Conservation (phyloP, 129 eudicot genomes). For the Lactuca sativa region DNA sequence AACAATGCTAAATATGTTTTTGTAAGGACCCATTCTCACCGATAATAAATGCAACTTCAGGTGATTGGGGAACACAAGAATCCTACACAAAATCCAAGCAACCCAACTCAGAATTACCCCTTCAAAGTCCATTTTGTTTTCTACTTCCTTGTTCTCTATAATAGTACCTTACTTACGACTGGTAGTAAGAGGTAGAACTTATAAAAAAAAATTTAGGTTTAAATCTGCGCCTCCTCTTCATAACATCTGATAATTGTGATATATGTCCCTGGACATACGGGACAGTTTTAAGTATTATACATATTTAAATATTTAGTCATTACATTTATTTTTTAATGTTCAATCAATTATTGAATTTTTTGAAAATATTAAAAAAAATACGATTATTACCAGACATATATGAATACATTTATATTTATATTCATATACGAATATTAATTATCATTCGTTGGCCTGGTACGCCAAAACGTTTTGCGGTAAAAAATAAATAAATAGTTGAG, state of each 20-base stretch:
- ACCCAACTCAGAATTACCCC: constrained; percentile 9
- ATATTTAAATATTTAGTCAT: too few species aligned
- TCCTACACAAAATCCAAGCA: constrained; percentile 24
- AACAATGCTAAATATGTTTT: neutral
- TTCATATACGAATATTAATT: too few species aligned
- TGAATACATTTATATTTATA: too few species aligned
- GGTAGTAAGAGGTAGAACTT: neutral
- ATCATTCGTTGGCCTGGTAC: too few species aligned
- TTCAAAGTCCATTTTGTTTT: constrained; percentile 8
- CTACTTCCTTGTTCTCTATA: neutral
- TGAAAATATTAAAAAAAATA: too few species aligned
- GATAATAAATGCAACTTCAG: constrained; percentile 13
- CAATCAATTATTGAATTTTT: too few species aligned
- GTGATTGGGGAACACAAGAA: constrained; percentile 26
- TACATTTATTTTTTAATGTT: too few species aligned
- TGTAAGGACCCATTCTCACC: neutral
- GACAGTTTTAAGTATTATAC: too few species aligned
- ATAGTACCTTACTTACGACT: neutral
- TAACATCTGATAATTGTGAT: neutral
- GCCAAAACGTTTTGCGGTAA: too few species aligned
- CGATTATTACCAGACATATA: too few species aligned
- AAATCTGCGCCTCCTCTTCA: neutral
- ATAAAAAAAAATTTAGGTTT: neutral
- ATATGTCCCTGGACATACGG: neutral
- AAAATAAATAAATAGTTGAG: too few species aligned